These are phyloP conservation scores for Lentinula aciculospora DNA, from an alignment of 768 basidiomycete genomes.

Conservation along the genomic window DNA sequence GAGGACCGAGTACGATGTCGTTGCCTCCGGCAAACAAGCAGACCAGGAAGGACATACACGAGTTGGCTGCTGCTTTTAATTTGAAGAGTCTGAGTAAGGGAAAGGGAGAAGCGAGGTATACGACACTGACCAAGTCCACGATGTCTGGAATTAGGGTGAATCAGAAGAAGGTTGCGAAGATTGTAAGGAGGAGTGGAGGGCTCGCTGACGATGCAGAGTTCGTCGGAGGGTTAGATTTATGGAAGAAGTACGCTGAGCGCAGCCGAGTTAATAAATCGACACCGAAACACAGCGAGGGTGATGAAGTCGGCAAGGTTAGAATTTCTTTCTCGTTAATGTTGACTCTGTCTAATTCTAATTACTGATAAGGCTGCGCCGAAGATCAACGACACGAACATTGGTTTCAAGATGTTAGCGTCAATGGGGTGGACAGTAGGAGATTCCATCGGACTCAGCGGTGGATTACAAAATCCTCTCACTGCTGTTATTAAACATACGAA, in stretches of 20 bases:
- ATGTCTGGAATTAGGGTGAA: constrained; percentile 48
- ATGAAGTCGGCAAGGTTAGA: constrained; percentile 77
- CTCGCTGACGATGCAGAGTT: background rate
- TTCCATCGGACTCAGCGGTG: constrained; percentile 58
- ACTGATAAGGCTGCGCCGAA: constrained; percentile 66
- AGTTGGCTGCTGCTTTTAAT: constrained; percentile 73
- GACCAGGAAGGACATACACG: constrained; percentile 69
- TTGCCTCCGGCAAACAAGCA: constrained; percentile 78
- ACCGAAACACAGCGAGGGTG: constrained; percentile 71
- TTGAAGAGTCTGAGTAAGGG: constrained; percentile 79
- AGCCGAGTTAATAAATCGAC: constrained; percentile 16
- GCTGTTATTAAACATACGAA: constrained; percentile 87
- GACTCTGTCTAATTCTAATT: background rate
- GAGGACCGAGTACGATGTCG: constrained; percentile 46
- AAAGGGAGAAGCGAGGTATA: constrained; percentile 63
- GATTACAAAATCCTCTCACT: constrained; percentile 70
- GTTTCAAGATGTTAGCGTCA: constrained; percentile 78
- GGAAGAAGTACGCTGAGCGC: constrained; percentile 9
- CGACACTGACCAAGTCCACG: constrained; percentile 67
- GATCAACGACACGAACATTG: constrained; percentile 74
- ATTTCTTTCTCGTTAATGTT: background rate
- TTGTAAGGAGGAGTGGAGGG: constrained; percentile 31
- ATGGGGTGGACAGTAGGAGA: constrained; percentile 93
- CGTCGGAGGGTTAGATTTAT: constrained; percentile 8
- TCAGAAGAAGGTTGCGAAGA: constrained; percentile 51